phyloP scores from a whole-genome alignment of 441 rosid genomes.

The Melastoma candidum region DNA sequence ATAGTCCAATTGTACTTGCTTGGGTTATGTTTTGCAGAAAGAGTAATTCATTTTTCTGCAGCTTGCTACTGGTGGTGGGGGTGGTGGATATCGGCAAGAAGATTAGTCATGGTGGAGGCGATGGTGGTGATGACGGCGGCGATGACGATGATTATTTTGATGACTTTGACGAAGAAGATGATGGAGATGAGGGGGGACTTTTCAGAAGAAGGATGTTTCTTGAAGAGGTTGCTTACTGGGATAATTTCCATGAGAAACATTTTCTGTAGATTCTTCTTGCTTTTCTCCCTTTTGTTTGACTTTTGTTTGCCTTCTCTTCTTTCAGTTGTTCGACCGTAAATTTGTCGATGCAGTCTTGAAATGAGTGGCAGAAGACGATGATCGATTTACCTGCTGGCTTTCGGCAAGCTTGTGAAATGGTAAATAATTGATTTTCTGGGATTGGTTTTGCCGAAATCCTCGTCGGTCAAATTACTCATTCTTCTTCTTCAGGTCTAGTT shows the following conservation, averaged over 20 bases:
- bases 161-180: constrained; percentile 79
- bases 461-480: constrained; percentile 11
- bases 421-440: constrained; percentile 4
- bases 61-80: no score
- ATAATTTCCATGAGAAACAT: constrained; percentile 1
- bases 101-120: no score
- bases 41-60: no score
- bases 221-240: constrained; percentile 54
- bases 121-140: no score
- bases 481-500: constrained; percentile 61
- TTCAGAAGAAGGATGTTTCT: constrained; percentile 78
- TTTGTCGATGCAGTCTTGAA: no score
- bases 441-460: constrained; percentile 2
- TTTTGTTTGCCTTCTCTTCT: no score
- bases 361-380: constrained; percentile 41
- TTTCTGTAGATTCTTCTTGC: constrained; percentile 6
- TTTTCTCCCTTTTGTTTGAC: constrained; percentile 7
- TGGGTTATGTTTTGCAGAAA: no score
- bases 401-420: constrained; percentile 98
- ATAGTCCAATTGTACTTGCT: no score
- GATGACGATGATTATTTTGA: constrained; percentile 82
- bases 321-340: no score
- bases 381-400: constrained; percentile 95
- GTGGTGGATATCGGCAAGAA: no score
- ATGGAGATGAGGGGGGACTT: constrained; percentile 85